phyloP scores from a whole-genome alignment of 2,329 filamentous ascomycete species.

The Rachicladosporium sp. region DNA sequence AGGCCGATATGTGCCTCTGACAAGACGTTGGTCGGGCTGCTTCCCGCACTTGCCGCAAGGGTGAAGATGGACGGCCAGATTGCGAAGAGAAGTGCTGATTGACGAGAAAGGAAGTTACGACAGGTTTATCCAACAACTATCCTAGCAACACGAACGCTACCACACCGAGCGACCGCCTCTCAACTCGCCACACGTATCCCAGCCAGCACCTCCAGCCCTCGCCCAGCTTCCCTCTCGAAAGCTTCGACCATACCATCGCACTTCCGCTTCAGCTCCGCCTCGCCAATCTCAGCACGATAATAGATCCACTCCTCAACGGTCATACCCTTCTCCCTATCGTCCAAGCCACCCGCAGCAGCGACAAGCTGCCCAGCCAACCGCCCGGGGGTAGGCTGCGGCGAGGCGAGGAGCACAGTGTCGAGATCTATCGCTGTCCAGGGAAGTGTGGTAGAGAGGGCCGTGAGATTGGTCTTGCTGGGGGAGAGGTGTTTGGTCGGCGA shows the following conservation, averaged over 20 bases:
- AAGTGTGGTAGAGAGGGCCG: conserved; percentile 38
- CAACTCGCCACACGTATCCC: conserved; percentile 46
- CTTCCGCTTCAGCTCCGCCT: conserved; percentile 64
- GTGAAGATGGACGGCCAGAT: conserved; percentile 14
- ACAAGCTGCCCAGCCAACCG: conserved; percentile 15
- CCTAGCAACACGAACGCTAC: neutral
- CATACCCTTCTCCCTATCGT: conserved; percentile 72
- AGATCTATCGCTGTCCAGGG: conserved; percentile 68
- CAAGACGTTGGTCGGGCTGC: conserved; percentile 8
- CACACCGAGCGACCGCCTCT: too few relatives aligned
- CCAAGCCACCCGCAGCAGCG: conserved; percentile 50
- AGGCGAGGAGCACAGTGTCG: conserved; percentile 52
- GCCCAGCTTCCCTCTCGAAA: conserved; percentile 73
- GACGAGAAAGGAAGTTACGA: neutral
- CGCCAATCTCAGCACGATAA: conserved; percentile 66
- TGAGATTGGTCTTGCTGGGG: conserved; percentile 35
- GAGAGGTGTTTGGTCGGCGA: conserved; percentile 15
- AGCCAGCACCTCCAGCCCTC: conserved; percentile 67
- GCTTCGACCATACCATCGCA: conserved; percentile 71
- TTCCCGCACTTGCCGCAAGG: conserved; percentile 14
- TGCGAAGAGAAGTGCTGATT: conserved; percentile 9
- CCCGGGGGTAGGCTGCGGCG: conserved; percentile 21
- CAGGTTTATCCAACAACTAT: neutral
- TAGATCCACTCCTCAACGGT: conserved; percentile 88
- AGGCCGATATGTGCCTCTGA: conserved; percentile 32